A percentile compares a stretch with the other conserved stretches of the same genome.
Conservation (phyloP, 345 rosid genomes). For the Eucalyptus coolabah region DNA sequence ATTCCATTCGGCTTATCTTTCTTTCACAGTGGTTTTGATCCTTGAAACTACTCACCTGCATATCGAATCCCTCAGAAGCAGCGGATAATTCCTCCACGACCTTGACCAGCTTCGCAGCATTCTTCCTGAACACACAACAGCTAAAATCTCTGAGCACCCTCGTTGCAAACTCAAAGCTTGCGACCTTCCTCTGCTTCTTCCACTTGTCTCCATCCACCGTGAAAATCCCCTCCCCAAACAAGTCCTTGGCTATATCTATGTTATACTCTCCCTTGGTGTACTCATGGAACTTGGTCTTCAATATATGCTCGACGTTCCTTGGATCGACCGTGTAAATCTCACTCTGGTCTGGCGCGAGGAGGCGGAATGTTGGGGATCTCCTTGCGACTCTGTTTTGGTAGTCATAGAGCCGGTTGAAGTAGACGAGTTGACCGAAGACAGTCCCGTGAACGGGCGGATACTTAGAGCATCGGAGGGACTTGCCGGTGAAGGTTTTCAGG, state of each 20-base stretch:
- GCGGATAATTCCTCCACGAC: constrained; percentile 8
- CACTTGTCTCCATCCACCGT: constrained; percentile 66
- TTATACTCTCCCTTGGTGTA: constrained; percentile 29
- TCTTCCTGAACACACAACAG: constrained; percentile 45
- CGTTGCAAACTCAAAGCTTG: constrained; percentile 63
- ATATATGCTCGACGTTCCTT: constrained; percentile 48
- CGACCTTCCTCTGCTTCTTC: constrained; percentile 72
- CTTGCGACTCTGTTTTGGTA: constrained; percentile 33
- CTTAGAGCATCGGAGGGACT: constrained; percentile 23
- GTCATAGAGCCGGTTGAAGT: constrained; percentile 37
- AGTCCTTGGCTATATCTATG: constrained; percentile 13
- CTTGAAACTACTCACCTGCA: constrained; percentile 31
- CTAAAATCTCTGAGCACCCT: constrained; percentile 62
- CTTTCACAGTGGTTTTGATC: no score
- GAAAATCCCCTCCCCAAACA: constrained; percentile 64
- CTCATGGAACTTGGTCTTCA: constrained; percentile 34
- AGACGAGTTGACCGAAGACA: constrained; percentile 21
- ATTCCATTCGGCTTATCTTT: no score
- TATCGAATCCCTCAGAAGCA: constrained; percentile 27
- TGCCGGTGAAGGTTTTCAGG: constrained; percentile 23
- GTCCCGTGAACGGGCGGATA: constrained; percentile 48
- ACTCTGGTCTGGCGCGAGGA: constrained; percentile 30
- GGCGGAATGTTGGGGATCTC: constrained; percentile 30
- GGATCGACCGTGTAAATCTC: constrained; percentile 36
- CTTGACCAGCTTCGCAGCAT: constrained; percentile 32